A percentile compares a stretch with the other conserved stretches of the same genome.
Conservation (phyloP, 2,329 filamentous ascomycete genomes). For the Sporothrix inflata region DNA sequence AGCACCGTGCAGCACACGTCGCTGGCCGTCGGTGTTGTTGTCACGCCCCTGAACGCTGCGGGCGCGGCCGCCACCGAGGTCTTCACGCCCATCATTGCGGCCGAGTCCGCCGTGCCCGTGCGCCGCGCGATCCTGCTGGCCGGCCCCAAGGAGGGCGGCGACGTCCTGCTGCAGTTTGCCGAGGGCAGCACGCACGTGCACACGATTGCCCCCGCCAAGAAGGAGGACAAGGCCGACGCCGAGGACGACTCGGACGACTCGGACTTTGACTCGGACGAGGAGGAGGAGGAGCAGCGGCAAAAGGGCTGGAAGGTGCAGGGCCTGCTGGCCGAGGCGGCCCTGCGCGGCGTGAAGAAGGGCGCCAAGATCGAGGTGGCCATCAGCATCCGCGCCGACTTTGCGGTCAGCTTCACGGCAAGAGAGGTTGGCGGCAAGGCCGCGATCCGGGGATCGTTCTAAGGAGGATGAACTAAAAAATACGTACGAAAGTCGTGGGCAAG, state of each 20-base stretch:
- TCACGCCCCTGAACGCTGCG: slow-evolving; percentile 59
- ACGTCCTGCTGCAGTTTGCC: slow-evolving; percentile 84
- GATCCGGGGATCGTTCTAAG: slow-evolving; percentile 60
- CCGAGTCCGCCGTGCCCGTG: slow-evolving; percentile 88
- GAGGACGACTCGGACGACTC: slow-evolving; percentile 66
- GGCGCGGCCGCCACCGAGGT: slow-evolving; percentile 65
- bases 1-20: slow-evolving; percentile 90
- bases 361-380: slow-evolving; percentile 93
- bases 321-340: slow-evolving; percentile 79
- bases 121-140: slow-evolving; percentile 80
- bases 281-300: slow-evolving; percentile 84
- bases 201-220: slow-evolving; percentile 84
- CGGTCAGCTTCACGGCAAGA: slow-evolving; percentile 76
- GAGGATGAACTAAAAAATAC: background rate
- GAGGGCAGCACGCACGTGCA: slow-evolving; percentile 75
- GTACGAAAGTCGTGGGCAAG: slow-evolving; percentile 10
- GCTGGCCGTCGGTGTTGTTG: slow-evolving; percentile 85
- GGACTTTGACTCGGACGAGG: slow-evolving; percentile 67
- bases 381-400: slow-evolving; percentile 80
- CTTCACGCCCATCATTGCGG: slow-evolving; percentile 79
- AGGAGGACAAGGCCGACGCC: slow-evolving; percentile 67
- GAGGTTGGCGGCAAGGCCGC: slow-evolving; percentile 88
- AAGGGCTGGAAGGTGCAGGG: slow-evolving; percentile 89
- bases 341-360: slow-evolving; percentile 83
- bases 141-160: slow-evolving; percentile 78